Evolutionary conservation across 163 green algal species (phyloP).

Genomic region (Scenedesmus sp.): DNA sequence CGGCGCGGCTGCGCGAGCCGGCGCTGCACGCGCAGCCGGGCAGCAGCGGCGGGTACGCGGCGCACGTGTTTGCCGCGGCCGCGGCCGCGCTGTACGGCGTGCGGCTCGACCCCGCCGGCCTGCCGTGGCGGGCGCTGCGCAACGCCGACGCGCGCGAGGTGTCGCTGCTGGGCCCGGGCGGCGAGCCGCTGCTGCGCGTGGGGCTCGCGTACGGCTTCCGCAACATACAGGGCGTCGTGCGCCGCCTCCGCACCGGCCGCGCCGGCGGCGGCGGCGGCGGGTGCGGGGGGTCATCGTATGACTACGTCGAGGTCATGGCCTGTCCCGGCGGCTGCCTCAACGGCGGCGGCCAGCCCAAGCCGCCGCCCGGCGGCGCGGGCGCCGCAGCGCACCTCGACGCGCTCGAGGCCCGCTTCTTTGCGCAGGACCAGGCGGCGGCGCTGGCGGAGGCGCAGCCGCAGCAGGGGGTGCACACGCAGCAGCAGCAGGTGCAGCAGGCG

Average conservation of each 20-base stretch:
- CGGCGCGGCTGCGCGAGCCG: constrained; percentile 2
- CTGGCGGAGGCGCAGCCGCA: neutral
- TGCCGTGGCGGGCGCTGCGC: constrained; percentile 60
- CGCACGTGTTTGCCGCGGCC: constrained; percentile 80
- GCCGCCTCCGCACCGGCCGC: constrained; percentile 73
- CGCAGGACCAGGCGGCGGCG: constrained; percentile 35
- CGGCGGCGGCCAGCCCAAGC: constrained; percentile 90
- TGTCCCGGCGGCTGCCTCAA: constrained; percentile 94
- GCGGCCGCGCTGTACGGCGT: constrained; percentile 77
- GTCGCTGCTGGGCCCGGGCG: constrained; percentile 38
- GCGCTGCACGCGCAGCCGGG: constrained; percentile 56
- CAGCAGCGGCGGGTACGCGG: constrained; percentile 85
- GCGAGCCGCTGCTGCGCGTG: constrained; percentile 74
- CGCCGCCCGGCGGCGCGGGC: constrained; percentile 41
- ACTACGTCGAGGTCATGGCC: constrained; percentile 91
- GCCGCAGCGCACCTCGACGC: constrained; percentile 65
- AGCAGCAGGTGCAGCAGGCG: constrained; percentile 45
- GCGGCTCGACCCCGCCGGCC: constrained; percentile 61
- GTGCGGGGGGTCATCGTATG: constrained; percentile 69
- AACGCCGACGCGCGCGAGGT: constrained; percentile 88
- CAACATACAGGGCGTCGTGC: constrained; percentile 97
- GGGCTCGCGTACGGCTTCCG: constrained; percentile 93
- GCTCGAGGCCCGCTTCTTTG: constrained; percentile 68
- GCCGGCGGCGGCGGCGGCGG: too few relatives aligned
- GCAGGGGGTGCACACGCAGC: constrained; percentile 44